Evolutionary conservation across 2,329 filamentous ascomycete genomes (phyloP).

Genomic region (Ambrosiella beaveri): DNA sequence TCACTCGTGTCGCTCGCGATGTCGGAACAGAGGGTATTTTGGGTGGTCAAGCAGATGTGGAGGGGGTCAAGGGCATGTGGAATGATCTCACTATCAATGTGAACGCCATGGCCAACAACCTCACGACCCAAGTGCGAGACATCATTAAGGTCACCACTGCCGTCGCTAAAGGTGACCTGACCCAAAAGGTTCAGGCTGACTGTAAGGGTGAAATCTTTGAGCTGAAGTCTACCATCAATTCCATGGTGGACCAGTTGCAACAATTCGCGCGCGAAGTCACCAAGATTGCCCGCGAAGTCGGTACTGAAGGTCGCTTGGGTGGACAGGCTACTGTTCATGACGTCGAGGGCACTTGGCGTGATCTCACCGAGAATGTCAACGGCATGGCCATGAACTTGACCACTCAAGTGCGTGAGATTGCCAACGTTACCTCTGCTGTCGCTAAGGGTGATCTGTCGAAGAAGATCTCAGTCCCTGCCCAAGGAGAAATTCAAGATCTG

Average conservation of each 20-base stretch:
- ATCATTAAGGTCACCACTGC: conserved; percentile 70
- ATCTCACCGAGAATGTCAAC: conserved; percentile 90
- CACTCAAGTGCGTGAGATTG: conserved; percentile 93
- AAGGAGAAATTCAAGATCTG: conserved; percentile 84
- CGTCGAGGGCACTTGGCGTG: conserved; percentile 92
- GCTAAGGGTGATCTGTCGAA: conserved; percentile 86
- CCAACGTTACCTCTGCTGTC: conserved; percentile 88
- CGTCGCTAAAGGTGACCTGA: conserved; percentile 71
- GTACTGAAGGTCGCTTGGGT: conserved; percentile 83
- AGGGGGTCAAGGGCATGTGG: conserved; percentile 77
- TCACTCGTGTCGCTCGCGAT: conserved; percentile 66
- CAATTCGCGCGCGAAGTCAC: conserved; percentile 96
- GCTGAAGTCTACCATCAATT: conserved; percentile 97
- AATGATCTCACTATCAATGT: conserved; percentile 74
- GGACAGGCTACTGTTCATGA: conserved; percentile 92
- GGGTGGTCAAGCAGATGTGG: conserved; percentile 67
- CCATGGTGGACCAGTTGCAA: conserved; percentile 95
- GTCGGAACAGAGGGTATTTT: conserved; percentile 72
- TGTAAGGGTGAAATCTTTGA: conserved; percentile 83
- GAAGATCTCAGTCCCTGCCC: conserved; percentile 86
- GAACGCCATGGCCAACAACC: conserved; percentile 75
- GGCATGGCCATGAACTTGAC: conserved; percentile 98
- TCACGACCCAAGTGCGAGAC: conserved; percentile 80
- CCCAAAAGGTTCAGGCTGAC: conserved; percentile 88
- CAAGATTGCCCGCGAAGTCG: conserved; percentile 88